Evolutionary conservation across 2,329 filamentous ascomycete genomes (phyloP).

Genomic region (Macrophomina phaseolina): DNA sequence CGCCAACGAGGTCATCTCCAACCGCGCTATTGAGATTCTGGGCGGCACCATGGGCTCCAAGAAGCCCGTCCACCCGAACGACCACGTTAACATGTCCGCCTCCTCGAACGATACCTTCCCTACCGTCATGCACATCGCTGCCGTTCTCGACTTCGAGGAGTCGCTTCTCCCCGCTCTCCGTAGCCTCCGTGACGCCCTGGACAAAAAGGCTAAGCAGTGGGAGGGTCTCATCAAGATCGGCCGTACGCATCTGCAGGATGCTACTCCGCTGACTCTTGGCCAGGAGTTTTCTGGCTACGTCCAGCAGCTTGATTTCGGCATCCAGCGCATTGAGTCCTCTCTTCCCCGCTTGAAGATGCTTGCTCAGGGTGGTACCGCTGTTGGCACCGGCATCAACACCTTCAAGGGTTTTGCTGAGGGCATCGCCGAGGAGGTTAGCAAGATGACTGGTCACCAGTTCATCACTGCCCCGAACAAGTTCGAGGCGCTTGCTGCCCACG

Average conservation of each 20-base stretch:
- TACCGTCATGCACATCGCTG: conserved; percentile 99
- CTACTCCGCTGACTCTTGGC: conserved; percentile 90
- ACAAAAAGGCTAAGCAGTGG: conserved; percentile 88
- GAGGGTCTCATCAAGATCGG: conserved; percentile 99
- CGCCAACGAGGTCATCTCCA: conserved; percentile 99
- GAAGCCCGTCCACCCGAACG: conserved; percentile 98
- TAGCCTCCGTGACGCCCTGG: conserved; percentile 81
- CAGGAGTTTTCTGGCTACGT: conserved; percentile 99
- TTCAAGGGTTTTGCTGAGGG: conserved; percentile 94
- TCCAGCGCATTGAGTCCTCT: conserved; percentile 81
- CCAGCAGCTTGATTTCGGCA: conserved; percentile 88
- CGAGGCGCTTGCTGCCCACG: conserved; percentile 93
- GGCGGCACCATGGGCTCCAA: conserved; percentile 94
- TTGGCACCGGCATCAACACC: conserved; percentile 97
- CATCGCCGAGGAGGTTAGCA: conserved; percentile 87
- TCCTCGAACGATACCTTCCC: conserved; percentile 99
- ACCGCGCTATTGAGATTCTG: conserved; percentile 97
- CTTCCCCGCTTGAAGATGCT: conserved; percentile 85
- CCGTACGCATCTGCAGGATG: conserved; percentile 95
- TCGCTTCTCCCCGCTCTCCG: conserved; percentile 81
- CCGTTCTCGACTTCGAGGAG: conserved; percentile 89
- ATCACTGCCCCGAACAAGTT: conserved; percentile 99
- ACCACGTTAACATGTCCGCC: conserved; percentile 99
- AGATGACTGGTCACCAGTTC: conserved; percentile 92
- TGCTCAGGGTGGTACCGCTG: conserved; percentile 94